Conservation (phyloP, 768 basidiomycete species). For the Mycena latifolia region DNA sequence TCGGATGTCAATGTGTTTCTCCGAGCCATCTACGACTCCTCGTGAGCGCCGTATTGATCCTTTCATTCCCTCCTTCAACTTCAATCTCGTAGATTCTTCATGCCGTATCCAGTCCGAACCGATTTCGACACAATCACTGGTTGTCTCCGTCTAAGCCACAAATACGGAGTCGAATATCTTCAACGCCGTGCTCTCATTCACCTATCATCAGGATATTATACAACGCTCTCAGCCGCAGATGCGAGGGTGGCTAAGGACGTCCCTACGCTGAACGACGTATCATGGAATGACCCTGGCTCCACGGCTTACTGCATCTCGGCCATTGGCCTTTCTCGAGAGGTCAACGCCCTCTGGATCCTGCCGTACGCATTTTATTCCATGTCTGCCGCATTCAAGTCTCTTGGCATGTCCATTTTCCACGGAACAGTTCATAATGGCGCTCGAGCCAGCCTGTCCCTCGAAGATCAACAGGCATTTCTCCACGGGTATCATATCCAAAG, state of each 20-base stretch:
- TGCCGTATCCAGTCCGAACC: constrained; percentile 12
- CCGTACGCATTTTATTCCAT: constrained; percentile 8
- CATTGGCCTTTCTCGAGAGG: neutral
- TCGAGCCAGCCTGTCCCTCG: neutral
- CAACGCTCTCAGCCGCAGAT: neutral
- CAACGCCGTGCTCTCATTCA: constrained; percentile 12
- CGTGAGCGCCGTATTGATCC: neutral
- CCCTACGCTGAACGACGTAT: too few species aligned
- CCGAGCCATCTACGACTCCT: neutral
- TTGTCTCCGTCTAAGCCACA: constrained; percentile 25
- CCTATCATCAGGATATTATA: neutral
- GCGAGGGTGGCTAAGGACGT: too few species aligned
- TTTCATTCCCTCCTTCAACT: neutral
- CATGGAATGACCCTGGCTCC: neutral
- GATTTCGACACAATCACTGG: neutral
- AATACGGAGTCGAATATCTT: constrained; percentile 13
- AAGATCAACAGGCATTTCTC: neutral
- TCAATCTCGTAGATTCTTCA: neutral
- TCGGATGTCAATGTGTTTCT: constrained; percentile 16
- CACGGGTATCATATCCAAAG: neutral
- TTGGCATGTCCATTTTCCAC: neutral
- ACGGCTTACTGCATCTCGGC: neutral
- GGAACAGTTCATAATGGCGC: constrained; percentile 8
- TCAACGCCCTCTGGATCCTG: constrained; percentile 12
- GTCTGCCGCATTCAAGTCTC: neutral